These are phyloP conservation scores for Ilex asprella DNA, from an alignment of 257 asterid genomes.

Conservation along the genomic window DNA sequence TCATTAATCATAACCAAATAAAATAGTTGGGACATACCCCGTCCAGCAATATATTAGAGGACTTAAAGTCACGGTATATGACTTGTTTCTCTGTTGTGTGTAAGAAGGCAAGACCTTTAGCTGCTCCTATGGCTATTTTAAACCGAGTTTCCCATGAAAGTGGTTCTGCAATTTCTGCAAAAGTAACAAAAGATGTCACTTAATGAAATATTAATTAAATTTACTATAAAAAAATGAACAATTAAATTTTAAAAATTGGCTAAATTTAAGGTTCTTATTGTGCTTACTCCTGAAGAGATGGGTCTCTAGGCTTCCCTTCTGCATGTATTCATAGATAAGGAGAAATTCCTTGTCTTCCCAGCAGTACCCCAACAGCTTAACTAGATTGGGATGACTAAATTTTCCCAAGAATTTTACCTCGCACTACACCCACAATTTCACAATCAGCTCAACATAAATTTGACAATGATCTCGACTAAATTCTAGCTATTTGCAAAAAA, in stretches of 20 bases:
- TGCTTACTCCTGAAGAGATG: slow-evolving; percentile 79
- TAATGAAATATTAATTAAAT: no score
- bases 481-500: no score
- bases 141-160: slow-evolving; percentile 73
- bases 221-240: no score
- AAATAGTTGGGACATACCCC: slow-evolving; percentile 19
- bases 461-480: no score
- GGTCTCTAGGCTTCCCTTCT: slow-evolving; percentile 73
- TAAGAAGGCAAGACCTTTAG: slow-evolving; percentile 57
- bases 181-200: not conserved
- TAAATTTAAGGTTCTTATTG: no score
- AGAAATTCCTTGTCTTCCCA: slow-evolving; percentile 80
- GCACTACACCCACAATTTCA: slow-evolving; percentile 46
- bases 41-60: slow-evolving; percentile 72
- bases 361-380: slow-evolving; percentile 75
- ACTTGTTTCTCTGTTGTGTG: slow-evolving; percentile 66
- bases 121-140: slow-evolving; percentile 76
- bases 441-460: not conserved
- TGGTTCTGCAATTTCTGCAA: slow-evolving; percentile 51
- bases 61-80: slow-evolving; percentile 73
- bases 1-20: no score
- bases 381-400: slow-evolving; percentile 80
- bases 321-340: slow-evolving; percentile 80
- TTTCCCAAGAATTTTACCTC: slow-evolving; percentile 91
- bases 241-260: no score